These are phyloP conservation scores for Dendryphion nanum DNA, from an alignment of 2,329 filamentous ascomycete genomes.

Conservation along the genomic window DNA sequence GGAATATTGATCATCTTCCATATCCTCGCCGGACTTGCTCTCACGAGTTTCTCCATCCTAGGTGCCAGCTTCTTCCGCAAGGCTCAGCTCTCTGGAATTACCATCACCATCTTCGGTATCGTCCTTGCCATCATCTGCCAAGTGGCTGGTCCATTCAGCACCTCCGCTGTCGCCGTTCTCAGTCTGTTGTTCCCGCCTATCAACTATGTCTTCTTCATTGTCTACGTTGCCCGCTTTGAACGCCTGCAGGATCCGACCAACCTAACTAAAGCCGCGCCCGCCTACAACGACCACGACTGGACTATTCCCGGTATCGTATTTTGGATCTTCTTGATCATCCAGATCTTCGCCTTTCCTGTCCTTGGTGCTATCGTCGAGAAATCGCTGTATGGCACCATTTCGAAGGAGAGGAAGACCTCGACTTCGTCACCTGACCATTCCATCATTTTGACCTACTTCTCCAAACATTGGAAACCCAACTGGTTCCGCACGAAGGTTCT, in stretches of 20 bases:
- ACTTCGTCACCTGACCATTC: conserved; percentile 48
- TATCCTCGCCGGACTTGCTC: conserved; percentile 70
- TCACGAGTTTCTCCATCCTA: conserved; percentile 78
- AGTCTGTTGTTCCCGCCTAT: conserved; percentile 81
- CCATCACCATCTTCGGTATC: conserved; percentile 68
- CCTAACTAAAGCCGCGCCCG: conserved; percentile 61
- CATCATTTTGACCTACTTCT: conserved; percentile 70
- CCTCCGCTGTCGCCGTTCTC: conserved; percentile 65
- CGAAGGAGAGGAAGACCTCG: conserved; percentile 48
- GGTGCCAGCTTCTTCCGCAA: conserved; percentile 82
- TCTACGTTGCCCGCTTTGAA: conserved; percentile 76
- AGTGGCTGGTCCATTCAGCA: conserved; percentile 62
- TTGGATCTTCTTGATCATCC: conserved; percentile 74
- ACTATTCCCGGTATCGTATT: conserved; percentile 70
- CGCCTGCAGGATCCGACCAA: conserved; percentile 58
- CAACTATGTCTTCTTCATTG: conserved; percentile 81
- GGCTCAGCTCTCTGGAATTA: conserved; percentile 83
- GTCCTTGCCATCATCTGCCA: conserved; percentile 81
- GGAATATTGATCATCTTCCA: conserved; percentile 59
- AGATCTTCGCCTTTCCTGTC: conserved; percentile 75
- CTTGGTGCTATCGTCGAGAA: conserved; percentile 74
- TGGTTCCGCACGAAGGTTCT: conserved; percentile 54
- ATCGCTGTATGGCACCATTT: conserved; percentile 71
- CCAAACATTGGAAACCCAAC: conserved; percentile 73
- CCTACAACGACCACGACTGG: conserved; percentile 49